Base-by-base conservation (phyloP, 805 yeast genomes). In the Candida vaughaniae region DNA sequence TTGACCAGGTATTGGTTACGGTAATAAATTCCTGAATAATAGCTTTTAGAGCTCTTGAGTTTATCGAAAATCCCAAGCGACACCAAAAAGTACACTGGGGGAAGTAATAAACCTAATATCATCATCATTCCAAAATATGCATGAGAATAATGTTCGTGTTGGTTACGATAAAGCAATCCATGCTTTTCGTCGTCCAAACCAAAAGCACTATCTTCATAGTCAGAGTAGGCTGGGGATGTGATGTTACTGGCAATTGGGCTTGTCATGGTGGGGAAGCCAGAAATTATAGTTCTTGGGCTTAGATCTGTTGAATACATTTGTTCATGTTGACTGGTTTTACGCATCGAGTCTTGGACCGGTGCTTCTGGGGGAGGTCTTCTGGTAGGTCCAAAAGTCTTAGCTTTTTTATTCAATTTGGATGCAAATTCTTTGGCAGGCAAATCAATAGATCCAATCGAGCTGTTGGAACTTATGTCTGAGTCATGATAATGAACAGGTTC, bases 61-160 rank as follows among this genome's bases (percentile, higher is more conserved):
- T 47, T 45, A 43, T 67, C 73, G 37, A 66, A 62, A 12, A 56
- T 47, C 3, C 73, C 73, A 7, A 60, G 34, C 3, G 65, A 38
- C 8, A 66, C 30, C 14, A 66, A 47, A 28, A 66, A 64, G 39
- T 55, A 66, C n/a, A 66, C 41, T 5, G 73, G 73, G 18, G 69
- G 69, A 1, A 62, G 47, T 6, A 67, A 31, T 5, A 66, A 49
- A 2, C 66, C 71, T 6, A 58, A 11, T 3, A 51, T 36, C 66
- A 63, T 56, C 51, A 63, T 44, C 6, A 46, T 9, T 4, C 40
- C 20, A 47, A 62, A 64, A 28, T 38, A 31, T 5, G 35, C n/a
- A 54, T 50, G 46, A 6, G 46, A 16, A 32, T 40, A 49, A 28
- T 37, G 26, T 14, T 25, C 27, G 19, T 29, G 36, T 9, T 17